phyloP scores from a whole-genome alignment of 106 monocot species.

The Ottelia alismoides region DNA sequence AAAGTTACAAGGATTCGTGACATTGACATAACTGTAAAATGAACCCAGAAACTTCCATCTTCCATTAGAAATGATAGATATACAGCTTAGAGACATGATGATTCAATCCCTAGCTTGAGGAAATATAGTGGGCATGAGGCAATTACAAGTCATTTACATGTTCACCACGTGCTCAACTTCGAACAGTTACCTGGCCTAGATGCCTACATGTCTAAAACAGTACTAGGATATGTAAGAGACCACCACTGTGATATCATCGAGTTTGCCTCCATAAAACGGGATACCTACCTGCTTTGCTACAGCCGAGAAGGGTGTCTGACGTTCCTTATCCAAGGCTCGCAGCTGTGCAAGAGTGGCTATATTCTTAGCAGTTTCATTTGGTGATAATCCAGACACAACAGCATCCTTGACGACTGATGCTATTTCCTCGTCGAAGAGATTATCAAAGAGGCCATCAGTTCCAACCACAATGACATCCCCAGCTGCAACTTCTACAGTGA shows the following conservation, averaged over 20 bases:
- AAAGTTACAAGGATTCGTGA: no score
- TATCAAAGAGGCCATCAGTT: slow-evolving; percentile 61
- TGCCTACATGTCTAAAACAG: no score
- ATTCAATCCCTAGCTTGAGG: no score
- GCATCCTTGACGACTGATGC: slow-evolving; percentile 47
- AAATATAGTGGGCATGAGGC: no score
- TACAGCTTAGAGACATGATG: no score
- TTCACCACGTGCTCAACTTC: no score
- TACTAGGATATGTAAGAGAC: slow-evolving; percentile 51
- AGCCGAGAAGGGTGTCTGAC: slow-evolving; percentile 49
- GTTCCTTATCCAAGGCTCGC: slow-evolving; percentile 38
- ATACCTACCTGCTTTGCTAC: slow-evolving; percentile 58
- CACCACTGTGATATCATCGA: slow-evolving; percentile 59
- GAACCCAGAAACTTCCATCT: no score
- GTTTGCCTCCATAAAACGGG: slow-evolving; percentile 53
- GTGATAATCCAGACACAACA: slow-evolving; percentile 25
- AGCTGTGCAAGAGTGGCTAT: slow-evolving; percentile 51
- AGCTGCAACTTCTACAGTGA: slow-evolving; percentile 30
- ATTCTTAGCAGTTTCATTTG: slow-evolving; percentile 44
- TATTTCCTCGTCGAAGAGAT: slow-evolving; percentile 41
- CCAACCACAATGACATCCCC: slow-evolving; percentile 56
- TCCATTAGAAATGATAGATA: no score
- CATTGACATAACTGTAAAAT: no score
- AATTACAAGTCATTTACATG: no score
- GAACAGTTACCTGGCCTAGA: no score